Evolutionary conservation across 1,284 basidiomycete species (phyloP), one percentile per base, ranked within the genome.

Genomic region (Marasmius fiardii): DNA sequence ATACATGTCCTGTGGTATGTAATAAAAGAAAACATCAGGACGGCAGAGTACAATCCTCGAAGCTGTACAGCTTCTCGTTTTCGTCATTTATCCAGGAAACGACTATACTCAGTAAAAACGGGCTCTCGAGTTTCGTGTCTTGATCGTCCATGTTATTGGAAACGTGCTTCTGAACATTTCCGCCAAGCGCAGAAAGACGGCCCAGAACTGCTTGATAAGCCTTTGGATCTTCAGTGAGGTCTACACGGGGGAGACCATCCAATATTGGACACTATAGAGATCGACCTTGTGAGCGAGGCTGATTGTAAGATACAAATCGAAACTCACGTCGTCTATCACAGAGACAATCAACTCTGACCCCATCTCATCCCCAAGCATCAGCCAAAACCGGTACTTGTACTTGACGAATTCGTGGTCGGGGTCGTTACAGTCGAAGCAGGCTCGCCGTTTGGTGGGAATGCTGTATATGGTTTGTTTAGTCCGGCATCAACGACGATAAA

Each of bases 371-470:
- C 80, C 69, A 8, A 87, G 63, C 21, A 70, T 65, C 45, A 87
- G 60, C 55, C 73, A 78, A 51, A 86, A 67, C 50, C 76, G 65
- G 56, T 76, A 85, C 51, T 72, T 67, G 54, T 77, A 77, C 43
- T 69, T 69, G 50, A 78, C 74, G 60, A 74, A 74, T 56, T 79
- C 75, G 43, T 76, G 69, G 48, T 80, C 75, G 51, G 72, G 71
- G 67, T 85, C 81, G 50, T 73, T 69, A 63, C 86, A 88, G 12
- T 67, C 63, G 6, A 72, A 62, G 59, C 86, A 88, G 21, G 73
- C 72, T 59, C 69, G 69, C 31, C 70, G 72, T 4, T 83, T 71
- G 43, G 84, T 85, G 43, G 28, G 56, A 44, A 54, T 59, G 7
- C 57, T 53, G 31, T 52, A 53, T 54, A 49, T 53, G 12, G 23